A percentile compares a stretch with the other conserved stretches of the same genome.
phyloP scores from a whole-genome alignment of 345 rosid species.

The Lumnitzera racemosa region DNA sequence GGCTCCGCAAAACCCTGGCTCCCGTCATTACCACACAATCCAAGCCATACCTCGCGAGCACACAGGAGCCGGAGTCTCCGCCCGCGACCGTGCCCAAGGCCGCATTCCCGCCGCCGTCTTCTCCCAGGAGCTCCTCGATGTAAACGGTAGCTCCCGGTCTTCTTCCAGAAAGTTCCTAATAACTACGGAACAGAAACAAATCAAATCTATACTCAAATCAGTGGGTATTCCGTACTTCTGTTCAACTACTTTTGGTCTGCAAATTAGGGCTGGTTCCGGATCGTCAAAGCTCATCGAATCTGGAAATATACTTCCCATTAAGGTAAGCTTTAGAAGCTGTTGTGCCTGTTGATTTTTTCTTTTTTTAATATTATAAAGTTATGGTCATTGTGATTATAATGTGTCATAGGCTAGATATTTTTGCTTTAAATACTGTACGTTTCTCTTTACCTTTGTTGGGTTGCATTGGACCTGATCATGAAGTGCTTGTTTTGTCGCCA shows the following conservation, averaged over 20 bases:
- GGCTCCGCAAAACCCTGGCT: no score
- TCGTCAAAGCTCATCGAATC: slow-evolving; percentile 58
- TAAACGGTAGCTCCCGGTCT: slow-evolving; percentile 23
- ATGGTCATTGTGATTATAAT: no score
- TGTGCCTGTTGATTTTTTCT: no score
- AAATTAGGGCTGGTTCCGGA: slow-evolving; percentile 81
- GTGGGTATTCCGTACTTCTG: slow-evolving; percentile 59
- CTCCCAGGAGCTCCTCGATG: slow-evolving; percentile 41
- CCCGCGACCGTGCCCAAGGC: slow-evolving; percentile 59
- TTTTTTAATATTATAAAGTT: no score
- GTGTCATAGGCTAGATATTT: no score
- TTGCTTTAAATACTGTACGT: no score
- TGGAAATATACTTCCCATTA: slow-evolving; percentile 72
- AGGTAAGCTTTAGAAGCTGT: slow-evolving; percentile 27
- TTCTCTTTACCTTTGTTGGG: no score
- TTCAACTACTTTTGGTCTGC: slow-evolving; percentile 64
- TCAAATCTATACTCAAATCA: slow-evolving; percentile 52
- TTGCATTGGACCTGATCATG: no score
- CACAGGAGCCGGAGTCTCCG: slow-evolving; percentile 50
- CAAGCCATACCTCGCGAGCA: slow-evolving; percentile 72
- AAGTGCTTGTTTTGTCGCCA: neutral
- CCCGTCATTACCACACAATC: slow-evolving; percentile 41
- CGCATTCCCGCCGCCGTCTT: slow-evolving; percentile 80
- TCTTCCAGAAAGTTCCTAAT: slow-evolving; percentile 56
- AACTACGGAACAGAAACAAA: slow-evolving; percentile 69